phyloP scores from a whole-genome alignment of 305 asterid species.

The Ilex paraguariensis region DNA sequence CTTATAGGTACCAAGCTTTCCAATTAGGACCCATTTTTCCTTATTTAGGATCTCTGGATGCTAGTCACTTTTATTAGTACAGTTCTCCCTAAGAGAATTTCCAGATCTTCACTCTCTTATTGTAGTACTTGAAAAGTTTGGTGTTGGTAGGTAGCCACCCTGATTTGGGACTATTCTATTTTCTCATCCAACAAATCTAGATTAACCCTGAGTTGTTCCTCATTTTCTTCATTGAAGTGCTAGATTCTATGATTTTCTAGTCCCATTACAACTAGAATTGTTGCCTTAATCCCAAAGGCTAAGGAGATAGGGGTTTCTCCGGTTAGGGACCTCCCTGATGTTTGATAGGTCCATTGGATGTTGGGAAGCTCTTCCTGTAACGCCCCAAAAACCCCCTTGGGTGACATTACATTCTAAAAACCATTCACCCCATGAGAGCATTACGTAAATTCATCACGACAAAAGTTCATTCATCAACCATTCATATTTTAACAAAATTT shows the following conservation, averaged over 20 bases:
- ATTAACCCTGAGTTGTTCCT: neutral
- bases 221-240: neutral
- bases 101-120: neutral
- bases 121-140: neutral
- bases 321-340: neutral
- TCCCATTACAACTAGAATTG: neutral
- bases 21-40: too few species aligned
- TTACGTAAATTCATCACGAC: too few species aligned
- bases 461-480: too few species aligned
- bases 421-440: too few species aligned
- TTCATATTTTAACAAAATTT: too few species aligned
- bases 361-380: neutral
- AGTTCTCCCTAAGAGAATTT: neutral
- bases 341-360: too few species aligned
- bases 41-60: neutral
- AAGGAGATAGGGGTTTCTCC: neutral
- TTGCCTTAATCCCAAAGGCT: neutral
- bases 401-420: too few species aligned
- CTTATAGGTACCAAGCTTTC: neutral
- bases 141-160: neutral
- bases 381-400: too few species aligned
- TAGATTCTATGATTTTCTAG: neutral
- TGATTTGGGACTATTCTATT: neutral
- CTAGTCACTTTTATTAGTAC: neutral
- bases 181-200: neutral